Percentiles rank a stretch among this genome's conserved stretches.
Evolutionary conservation across 352 stramenopile species (phyloP).

Genomic region (Phytophthora chlamydospora): DNA sequence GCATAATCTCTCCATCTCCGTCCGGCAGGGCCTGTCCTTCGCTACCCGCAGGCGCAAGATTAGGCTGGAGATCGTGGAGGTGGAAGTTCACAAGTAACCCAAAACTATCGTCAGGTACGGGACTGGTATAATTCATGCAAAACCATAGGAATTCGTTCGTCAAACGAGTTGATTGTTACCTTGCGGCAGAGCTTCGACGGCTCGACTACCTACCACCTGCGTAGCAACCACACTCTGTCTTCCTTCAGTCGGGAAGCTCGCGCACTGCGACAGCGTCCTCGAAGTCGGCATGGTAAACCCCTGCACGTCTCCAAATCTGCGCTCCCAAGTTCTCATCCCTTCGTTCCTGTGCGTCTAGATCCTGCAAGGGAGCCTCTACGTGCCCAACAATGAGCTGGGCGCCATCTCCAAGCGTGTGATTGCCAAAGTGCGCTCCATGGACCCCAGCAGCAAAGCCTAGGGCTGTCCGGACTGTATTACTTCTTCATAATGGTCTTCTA

Average conservation of each 20-base stretch:
- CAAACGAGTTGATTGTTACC: neutral
- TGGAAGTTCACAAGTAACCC: constrained; percentile 54
- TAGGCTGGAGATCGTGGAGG: constrained; percentile 58
- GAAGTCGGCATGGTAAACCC: constrained; percentile 36
- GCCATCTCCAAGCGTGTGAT: constrained; percentile 46
- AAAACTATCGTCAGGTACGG: constrained; percentile 41
- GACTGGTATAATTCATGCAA: constrained; percentile 30
- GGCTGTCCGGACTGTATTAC: neutral
- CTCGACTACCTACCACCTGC: constrained; percentile 42
- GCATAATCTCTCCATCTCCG: constrained; percentile 54
- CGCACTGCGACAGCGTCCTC: constrained; percentile 36
- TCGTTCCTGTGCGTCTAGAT: constrained; percentile 24
- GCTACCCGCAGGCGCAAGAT: constrained; percentile 46
- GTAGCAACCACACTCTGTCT: constrained; percentile 44
- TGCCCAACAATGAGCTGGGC: constrained; percentile 46
- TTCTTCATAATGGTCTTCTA: constrained; percentile 14
- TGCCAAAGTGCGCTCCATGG: constrained; percentile 50
- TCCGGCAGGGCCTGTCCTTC: constrained; percentile 42
- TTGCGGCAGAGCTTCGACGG: constrained; percentile 3
- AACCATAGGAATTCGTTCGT: neutral
- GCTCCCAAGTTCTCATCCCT: neutral
- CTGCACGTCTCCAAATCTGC: neutral
- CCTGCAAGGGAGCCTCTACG: constrained; percentile 43
- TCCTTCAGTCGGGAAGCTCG: constrained; percentile 47
- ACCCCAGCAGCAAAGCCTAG: constrained; percentile 15